Conservation (phyloP, 139 green algal species). For the Closterium sp. region DNA sequence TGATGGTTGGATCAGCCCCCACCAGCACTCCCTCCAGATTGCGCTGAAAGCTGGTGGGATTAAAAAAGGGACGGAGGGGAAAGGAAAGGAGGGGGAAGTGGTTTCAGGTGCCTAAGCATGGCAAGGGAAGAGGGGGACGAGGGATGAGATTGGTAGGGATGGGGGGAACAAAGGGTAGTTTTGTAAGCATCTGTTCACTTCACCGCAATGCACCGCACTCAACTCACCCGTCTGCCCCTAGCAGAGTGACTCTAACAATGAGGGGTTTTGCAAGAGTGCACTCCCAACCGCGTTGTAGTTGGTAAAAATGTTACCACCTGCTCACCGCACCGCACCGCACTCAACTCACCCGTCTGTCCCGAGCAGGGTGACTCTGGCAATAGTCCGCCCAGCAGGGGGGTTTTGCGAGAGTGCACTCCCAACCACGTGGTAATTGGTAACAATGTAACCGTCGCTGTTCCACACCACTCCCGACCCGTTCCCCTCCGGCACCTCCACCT, state of each 20-base stretch:
- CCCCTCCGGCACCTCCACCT: constrained; percentile 67
- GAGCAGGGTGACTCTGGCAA: constrained; percentile 70
- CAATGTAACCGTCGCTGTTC: constrained; percentile 65
- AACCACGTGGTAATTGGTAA: constrained; percentile 76
- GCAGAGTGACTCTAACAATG: constrained; percentile 38
- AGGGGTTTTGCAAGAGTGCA: too few relatives aligned
- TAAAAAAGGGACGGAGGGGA: not conserved
- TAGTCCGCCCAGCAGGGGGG: constrained; percentile 10
- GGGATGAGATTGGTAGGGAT: too few relatives aligned
- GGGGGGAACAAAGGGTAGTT: too few relatives aligned
- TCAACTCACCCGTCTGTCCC: constrained; percentile 51
- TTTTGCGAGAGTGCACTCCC: constrained; percentile 22
- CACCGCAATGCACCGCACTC: not conserved
- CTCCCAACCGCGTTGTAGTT: not conserved
- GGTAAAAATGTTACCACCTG: not conserved
- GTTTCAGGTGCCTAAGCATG: too few relatives aligned
- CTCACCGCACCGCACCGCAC: not conserved
- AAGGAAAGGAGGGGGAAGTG: not conserved
- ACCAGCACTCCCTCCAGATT: not conserved
- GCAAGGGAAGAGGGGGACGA: too few relatives aligned
- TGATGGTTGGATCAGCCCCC: too few relatives aligned
- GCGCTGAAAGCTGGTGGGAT: not conserved
- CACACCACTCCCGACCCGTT: constrained; percentile 74
- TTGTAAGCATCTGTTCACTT: too few relatives aligned
- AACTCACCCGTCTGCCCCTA: constrained; percentile 58